phyloP scores from a whole-genome alignment of 345 rosid species.

The Boechera retrofracta region DNA sequence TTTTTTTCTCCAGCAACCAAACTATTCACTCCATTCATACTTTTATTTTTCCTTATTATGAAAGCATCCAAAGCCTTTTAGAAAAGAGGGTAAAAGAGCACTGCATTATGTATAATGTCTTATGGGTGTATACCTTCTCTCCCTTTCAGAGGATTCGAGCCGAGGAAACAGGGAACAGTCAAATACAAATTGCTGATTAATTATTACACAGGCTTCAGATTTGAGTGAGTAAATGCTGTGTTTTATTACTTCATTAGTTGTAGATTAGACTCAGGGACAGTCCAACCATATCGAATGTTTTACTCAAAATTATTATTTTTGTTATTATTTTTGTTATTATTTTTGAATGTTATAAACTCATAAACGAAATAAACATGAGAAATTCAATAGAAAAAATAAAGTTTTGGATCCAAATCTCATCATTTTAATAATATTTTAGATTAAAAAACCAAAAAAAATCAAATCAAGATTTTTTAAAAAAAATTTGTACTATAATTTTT shows the following conservation, averaged over 20 bases:
- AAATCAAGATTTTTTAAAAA: too few relatives aligned
- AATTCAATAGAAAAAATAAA: too few relatives aligned
- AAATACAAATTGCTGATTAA: conserved; percentile 11
- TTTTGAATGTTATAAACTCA: too few relatives aligned
- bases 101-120: conserved; percentile 21
- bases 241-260: conserved; percentile 10
- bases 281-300: too few relatives aligned
- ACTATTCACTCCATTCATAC: conserved; percentile 18
- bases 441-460: too few relatives aligned
- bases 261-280: background rate
- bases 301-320: too few relatives aligned
- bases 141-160: conserved; percentile 8
- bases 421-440: too few relatives aligned
- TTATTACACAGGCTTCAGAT: background rate
- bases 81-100: conserved; percentile 6
- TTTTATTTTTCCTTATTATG: conserved; percentile 25
- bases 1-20: conserved; percentile 38
- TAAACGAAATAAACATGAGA: too few relatives aligned
- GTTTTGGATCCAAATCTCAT: too few relatives aligned
- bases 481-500: too few relatives aligned
- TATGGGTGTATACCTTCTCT: conserved; percentile 6
- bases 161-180: conserved; percentile 14
- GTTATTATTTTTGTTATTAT: too few relatives aligned
- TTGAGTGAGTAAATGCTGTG: background rate
- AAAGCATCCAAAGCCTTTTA: conserved; percentile 46